phyloP scores from a whole-genome alignment of 2,329 filamentous ascomycete genomes.

The Geosmithia flava region DNA sequence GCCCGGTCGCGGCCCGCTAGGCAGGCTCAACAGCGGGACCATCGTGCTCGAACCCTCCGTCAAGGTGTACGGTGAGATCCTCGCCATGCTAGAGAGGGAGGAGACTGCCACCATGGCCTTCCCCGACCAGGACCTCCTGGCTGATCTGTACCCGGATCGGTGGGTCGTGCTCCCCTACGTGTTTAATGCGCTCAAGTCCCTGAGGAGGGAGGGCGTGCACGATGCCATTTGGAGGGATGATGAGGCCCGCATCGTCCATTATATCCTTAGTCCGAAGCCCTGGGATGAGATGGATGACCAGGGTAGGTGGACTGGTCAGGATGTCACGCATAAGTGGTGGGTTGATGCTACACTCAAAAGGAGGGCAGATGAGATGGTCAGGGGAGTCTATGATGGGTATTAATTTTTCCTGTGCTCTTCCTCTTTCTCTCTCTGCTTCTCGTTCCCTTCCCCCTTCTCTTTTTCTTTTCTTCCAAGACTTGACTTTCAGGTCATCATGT shows the following conservation, averaged over 20 bases:
- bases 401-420: background rate
- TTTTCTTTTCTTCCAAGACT: no score
- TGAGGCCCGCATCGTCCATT: slow-evolving; percentile 47
- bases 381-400: slow-evolving; percentile 15
- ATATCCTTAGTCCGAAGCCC: slow-evolving; percentile 48
- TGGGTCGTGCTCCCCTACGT: slow-evolving; percentile 48
- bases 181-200: slow-evolving; percentile 52
- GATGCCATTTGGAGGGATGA: slow-evolving; percentile 43
- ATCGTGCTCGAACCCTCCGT: slow-evolving; percentile 41
- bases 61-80: slow-evolving; percentile 35
- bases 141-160: slow-evolving; percentile 38
- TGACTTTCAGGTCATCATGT: no score
- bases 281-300: slow-evolving; percentile 39
- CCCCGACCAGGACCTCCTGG: slow-evolving; percentile 46
- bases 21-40: slow-evolving; percentile 40
- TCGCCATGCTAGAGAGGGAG: slow-evolving; percentile 31
- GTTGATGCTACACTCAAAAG: slow-evolving; percentile 32
- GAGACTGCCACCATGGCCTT: slow-evolving; percentile 38
- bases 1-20: slow-evolving; percentile 34
- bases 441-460: no score
- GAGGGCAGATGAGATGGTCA: slow-evolving; percentile 23
- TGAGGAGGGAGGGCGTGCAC: slow-evolving; percentile 41
- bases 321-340: slow-evolving; percentile 46
- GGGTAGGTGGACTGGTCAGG: slow-evolving; percentile 29
- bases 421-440: no score